A percentile compares a stretch with the other conserved stretches of the same genome.
These are phyloP conservation scores for Verticillium longisporum DNA, from an alignment of 2,329 filamentous ascomycete species.

Conservation along the genomic window DNA sequence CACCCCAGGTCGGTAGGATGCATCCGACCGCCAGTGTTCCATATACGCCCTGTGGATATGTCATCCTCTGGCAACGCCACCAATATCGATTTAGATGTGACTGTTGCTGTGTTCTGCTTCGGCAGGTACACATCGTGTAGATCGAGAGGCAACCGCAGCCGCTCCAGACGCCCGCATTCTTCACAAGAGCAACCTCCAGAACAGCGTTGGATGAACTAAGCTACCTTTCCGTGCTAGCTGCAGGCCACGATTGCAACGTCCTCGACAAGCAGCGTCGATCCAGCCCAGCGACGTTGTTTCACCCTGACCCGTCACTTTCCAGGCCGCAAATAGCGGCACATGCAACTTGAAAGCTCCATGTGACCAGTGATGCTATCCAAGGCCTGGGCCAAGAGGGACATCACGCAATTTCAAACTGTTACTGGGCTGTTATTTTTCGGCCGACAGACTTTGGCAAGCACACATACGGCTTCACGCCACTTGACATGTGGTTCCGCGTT, in stretches of 20 bases:
- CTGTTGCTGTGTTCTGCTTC: neutral
- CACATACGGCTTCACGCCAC: too few relatives aligned
- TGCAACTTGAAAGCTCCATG: too few relatives aligned
- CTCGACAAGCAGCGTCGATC: too few relatives aligned
- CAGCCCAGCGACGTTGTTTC: too few relatives aligned
- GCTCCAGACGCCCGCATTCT: neutral
- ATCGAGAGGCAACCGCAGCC: neutral
- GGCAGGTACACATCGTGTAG: neutral
- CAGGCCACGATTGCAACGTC: neutral
- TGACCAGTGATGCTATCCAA: too few relatives aligned
- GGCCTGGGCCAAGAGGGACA: too few relatives aligned
- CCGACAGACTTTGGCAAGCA: too few relatives aligned
- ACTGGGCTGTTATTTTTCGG: too few relatives aligned
- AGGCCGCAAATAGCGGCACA: too few relatives aligned
- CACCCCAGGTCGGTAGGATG: neutral
- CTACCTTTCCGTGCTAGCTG: neutral
- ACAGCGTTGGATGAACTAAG: neutral
- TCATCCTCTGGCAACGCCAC: neutral
- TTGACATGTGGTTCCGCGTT: too few relatives aligned
- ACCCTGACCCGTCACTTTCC: too few relatives aligned
- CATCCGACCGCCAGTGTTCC: neutral
- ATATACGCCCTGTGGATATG: neutral
- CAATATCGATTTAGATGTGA: neutral
- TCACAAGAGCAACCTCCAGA: neutral
- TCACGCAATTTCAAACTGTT: too few relatives aligned